Percentiles rank a stretch among this genome's conserved stretches.
These are phyloP conservation scores for Cyclaneusma minus DNA, from an alignment of 2,329 filamentous ascomycete species.

Conservation along the genomic window DNA sequence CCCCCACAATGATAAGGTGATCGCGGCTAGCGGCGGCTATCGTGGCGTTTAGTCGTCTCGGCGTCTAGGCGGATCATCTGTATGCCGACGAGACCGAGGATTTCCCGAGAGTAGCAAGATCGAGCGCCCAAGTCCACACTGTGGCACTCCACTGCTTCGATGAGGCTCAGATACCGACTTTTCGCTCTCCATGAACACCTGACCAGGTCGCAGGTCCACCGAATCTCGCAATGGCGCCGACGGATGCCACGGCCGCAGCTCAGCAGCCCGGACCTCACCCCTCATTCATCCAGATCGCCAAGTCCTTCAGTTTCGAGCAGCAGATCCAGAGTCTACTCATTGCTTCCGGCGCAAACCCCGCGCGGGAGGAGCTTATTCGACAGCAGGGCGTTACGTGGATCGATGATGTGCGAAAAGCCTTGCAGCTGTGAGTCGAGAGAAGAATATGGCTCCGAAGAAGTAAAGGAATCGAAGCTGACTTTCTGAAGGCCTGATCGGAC, in stretches of 20 bases:
- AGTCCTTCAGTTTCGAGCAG: constrained; percentile 71
- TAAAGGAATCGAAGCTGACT: constrained; percentile 2
- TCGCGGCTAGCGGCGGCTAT: too few species aligned
- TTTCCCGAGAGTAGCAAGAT: too few species aligned
- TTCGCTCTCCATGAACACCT: too few species aligned
- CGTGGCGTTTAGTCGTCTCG: too few species aligned
- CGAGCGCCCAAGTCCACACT: too few species aligned
- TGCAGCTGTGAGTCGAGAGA: constrained; percentile 54
- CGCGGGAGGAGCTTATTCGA: constrained; percentile 65
- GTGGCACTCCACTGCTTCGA: too few species aligned
- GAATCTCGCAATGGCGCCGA: constrained; percentile 12
- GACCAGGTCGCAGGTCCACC: too few species aligned
- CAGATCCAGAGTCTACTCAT: constrained; percentile 59
- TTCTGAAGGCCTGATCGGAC: constrained; percentile 63
- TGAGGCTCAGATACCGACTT: too few species aligned
- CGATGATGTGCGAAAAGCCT: constrained; percentile 61
- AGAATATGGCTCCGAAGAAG: constrained; percentile 1
- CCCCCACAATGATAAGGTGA: too few species aligned
- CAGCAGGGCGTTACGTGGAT: constrained; percentile 83
- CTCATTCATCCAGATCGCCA: constrained; percentile 21
- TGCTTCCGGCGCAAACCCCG: constrained; percentile 54
- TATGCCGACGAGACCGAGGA: too few species aligned
- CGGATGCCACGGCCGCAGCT: constrained; percentile 3
- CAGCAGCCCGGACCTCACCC: constrained; percentile 14
- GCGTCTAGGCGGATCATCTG: too few species aligned